phyloP scores from a whole-genome alignment of 2,329 filamentous ascomycete species.

The Penicillium sp. region DNA sequence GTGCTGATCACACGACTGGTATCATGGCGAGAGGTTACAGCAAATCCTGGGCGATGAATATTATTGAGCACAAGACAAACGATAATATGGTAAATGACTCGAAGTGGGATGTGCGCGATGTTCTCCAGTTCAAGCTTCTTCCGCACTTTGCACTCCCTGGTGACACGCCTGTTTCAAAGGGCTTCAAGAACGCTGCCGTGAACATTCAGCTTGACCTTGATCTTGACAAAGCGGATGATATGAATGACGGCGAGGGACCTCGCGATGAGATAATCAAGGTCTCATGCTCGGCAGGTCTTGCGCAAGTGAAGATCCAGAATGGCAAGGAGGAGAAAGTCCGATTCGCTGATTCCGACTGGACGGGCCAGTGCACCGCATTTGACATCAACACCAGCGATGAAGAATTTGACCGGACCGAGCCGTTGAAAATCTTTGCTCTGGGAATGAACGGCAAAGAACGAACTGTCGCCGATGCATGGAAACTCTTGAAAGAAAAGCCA shows the following conservation, averaged over 20 bases:
- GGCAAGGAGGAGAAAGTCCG: slow-evolving; percentile 12
- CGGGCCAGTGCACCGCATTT: not conserved
- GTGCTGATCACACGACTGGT: slow-evolving; percentile 31
- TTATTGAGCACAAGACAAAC: slow-evolving; percentile 31
- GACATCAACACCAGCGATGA: not conserved
- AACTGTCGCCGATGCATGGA: slow-evolving; percentile 35
- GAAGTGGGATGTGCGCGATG: slow-evolving; percentile 35
- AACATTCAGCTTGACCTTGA: slow-evolving; percentile 9
- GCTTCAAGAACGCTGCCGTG: slow-evolving; percentile 14
- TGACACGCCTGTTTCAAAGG: slow-evolving; percentile 19
- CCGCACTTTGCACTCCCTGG: slow-evolving; percentile 26
- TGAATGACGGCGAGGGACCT: not conserved
- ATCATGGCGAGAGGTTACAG: slow-evolving; percentile 44
- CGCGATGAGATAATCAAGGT: not conserved
- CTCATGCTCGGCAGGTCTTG: slow-evolving; percentile 9
- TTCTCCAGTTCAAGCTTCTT: slow-evolving; percentile 16
- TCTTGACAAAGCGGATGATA: not conserved
- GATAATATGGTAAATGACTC: slow-evolving; percentile 25
- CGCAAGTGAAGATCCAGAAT: slow-evolving; percentile 2
- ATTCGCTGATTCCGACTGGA: not conserved
- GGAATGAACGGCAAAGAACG: slow-evolving; percentile 45
- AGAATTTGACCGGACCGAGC: slow-evolving; percentile 29
- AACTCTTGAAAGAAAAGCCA: slow-evolving; percentile 28
- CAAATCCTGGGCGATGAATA: slow-evolving; percentile 46
- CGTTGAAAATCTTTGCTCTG: slow-evolving; percentile 36